Evolutionary conservation across 495 filamentous ascomycete genomes (phyloP).

Genomic region (Neurospora sp.): DNA sequence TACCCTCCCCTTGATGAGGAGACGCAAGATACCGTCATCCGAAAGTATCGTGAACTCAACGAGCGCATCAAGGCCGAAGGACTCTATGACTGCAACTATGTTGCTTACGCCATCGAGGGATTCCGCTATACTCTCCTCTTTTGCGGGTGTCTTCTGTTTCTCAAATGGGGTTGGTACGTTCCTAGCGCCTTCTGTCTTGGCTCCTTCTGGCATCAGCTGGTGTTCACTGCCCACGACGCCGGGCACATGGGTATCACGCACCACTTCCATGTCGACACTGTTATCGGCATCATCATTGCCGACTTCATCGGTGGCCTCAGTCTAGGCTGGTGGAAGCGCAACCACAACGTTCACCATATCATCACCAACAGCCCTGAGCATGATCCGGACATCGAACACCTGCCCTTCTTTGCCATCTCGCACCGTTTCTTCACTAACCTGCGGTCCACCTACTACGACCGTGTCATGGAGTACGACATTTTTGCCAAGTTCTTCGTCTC

Average conservation of each 20-base stretch:
- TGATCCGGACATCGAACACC: conserved; percentile 93
- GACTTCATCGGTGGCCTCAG: conserved; percentile 87
- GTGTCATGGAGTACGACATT: conserved; percentile 73
- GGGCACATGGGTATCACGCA: conserved; percentile 98
- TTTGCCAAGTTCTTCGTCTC: conserved; percentile 59
- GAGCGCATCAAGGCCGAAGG: conserved; percentile 60
- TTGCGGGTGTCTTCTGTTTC: conserved; percentile 48
- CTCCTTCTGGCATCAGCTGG: conserved; percentile 87
- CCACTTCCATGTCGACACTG: conserved; percentile 65
- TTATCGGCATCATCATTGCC: conserved; percentile 84
- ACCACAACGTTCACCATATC: conserved; percentile 96
- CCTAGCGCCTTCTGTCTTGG: conserved; percentile 69
- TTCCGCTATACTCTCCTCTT: conserved; percentile 69
- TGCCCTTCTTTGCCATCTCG: conserved; percentile 90
- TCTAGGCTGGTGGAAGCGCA: conserved; percentile 93
- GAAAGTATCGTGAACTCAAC: conserved; percentile 68
- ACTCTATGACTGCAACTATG: conserved; percentile 81
- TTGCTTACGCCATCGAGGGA: conserved; percentile 64
- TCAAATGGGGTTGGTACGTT: conserved; percentile 64
- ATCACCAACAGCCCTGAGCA: conserved; percentile 95
- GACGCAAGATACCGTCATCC: conserved; percentile 69
- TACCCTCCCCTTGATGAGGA: conserved; percentile 70
- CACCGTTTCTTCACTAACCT: conserved; percentile 72
- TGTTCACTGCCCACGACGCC: conserved; percentile 92
- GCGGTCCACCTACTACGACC: conserved; percentile 81